Evolutionary conservation across 768 basidiomycete genomes (phyloP).

Genomic region (Mycena alexandri): DNA sequence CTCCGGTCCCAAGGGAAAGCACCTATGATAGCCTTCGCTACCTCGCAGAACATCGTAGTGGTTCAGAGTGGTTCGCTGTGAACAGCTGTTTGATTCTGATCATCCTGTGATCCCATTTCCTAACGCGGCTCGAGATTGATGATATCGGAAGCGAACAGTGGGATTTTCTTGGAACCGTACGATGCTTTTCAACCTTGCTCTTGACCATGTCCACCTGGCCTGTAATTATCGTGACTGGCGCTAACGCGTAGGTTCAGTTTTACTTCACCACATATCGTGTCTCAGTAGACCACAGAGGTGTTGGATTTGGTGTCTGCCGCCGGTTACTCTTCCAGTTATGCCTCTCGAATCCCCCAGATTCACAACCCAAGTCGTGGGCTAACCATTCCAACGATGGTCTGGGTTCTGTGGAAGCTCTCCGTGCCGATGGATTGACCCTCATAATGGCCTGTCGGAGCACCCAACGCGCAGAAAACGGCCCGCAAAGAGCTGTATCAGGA

Average conservation of each 20-base stretch:
- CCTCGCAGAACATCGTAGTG: no score
- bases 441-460: conserved; percentile 85
- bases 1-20: no score
- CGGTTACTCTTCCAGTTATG: conserved; percentile 80
- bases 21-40: no score
- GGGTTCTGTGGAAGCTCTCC: conserved; percentile 26
- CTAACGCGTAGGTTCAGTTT: conserved; percentile 69
- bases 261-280: neutral
- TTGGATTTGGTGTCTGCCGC: conserved; percentile 87
- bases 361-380: conserved; percentile 58
- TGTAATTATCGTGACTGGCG: conserved; percentile 77
- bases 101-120: neutral
- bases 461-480: conserved; percentile 73
- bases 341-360: conserved; percentile 63
- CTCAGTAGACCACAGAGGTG: conserved; percentile 64
- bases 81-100: no score
- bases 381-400: conserved; percentile 41
- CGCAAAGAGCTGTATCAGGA: conserved; percentile 63
- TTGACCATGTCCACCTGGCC: conserved; percentile 52
- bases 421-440: conserved; percentile 72
- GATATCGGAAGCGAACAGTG: neutral
- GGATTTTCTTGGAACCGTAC: conserved; percentile 13
- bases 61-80: no score
- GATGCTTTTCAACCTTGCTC: conserved; percentile 21
- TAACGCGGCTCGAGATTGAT: neutral